phyloP scores from a whole-genome alignment of 192 early-diverging fungal species.

The Powellomyces hirtus region DNA sequence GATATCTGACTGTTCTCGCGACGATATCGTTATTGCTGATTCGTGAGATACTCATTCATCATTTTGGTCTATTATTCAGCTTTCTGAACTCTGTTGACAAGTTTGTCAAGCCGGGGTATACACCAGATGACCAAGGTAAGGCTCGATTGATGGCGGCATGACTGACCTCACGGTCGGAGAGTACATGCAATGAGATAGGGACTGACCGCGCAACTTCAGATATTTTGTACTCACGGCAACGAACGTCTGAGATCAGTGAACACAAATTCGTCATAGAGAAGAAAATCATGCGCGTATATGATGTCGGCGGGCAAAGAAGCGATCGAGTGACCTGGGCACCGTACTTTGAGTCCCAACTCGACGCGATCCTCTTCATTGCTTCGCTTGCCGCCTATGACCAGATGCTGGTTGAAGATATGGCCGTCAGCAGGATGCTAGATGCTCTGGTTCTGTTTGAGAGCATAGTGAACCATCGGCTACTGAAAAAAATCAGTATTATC shows the following conservation, averaged over 20 bases:
- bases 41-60: too few species aligned
- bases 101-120: conserved; percentile 9
- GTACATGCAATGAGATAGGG: too few species aligned
- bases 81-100: conserved; percentile 13
- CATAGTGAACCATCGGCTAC: conserved; percentile 38
- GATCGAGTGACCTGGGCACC: conserved; percentile 41
- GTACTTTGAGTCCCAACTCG: conserved; percentile 40
- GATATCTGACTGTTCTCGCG: background rate
- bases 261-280: conserved; percentile 39
- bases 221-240: conserved; percentile 34
- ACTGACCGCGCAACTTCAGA: too few species aligned
- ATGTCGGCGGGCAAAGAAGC: conserved; percentile 40
- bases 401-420: conserved; percentile 42
- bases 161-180: too few species aligned
- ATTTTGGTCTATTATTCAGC: conserved; percentile 3
- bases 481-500: conserved; percentile 38
- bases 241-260: conserved; percentile 40
- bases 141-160: too few species aligned
- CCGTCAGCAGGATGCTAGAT: conserved; percentile 47
- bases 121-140: conserved; percentile 35
- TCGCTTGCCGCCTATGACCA: conserved; percentile 46
- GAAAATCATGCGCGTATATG: conserved; percentile 27
- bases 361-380: conserved; percentile 45
- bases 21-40: background rate
- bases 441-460: conserved; percentile 42